Percentiles rank a stretch among this genome's conserved stretches.
phyloP scores from a whole-genome alignment of 495 filamentous ascomycete species.

The Penicillium malachiteum region DNA sequence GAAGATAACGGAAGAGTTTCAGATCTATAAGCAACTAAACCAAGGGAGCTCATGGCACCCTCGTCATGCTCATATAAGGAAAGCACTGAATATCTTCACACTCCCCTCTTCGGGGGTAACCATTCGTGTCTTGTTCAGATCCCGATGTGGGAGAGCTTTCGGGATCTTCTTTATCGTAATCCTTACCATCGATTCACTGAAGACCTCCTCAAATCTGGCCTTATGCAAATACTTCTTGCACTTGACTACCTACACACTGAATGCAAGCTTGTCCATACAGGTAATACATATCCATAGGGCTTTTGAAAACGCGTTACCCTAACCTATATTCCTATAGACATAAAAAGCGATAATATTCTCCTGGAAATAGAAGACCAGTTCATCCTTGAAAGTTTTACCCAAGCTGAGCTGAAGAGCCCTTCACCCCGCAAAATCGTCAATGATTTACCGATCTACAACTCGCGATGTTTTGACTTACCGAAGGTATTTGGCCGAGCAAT shows the following conservation, averaged over 20 bases:
- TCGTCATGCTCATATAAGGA: constrained; percentile 26
- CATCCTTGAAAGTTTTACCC: constrained; percentile 35
- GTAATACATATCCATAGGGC: constrained; percentile 15
- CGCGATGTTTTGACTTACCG: constrained; percentile 34
- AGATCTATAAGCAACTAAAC: constrained; percentile 27
- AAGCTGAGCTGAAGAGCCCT: constrained; percentile 31
- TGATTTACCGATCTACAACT: constrained; percentile 36
- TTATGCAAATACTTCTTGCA: constrained; percentile 37
- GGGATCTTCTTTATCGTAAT: constrained; percentile 32
- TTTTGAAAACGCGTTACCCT: constrained; percentile 12
- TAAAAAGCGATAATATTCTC: constrained; percentile 45
- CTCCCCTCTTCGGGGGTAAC: constrained; percentile 23
- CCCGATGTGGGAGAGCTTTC: constrained; percentile 42
- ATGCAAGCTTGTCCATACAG: constrained; percentile 51
- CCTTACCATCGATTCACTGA: constrained; percentile 30
- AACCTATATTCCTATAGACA: constrained; percentile 29
- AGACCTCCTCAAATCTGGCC: constrained; percentile 30
- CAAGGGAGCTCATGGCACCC: constrained; percentile 22
- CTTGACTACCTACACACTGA: constrained; percentile 47
- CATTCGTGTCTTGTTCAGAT: constrained; percentile 41
- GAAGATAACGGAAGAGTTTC: constrained; percentile 25
- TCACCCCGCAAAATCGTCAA: constrained; percentile 37
- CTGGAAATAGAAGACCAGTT: constrained; percentile 38
- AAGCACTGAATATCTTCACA: constrained; percentile 33
- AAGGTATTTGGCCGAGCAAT: constrained; percentile 24